phyloP scores from a whole-genome alignment of 345 rosid genomes.

The Moricandia moricandioides region DNA sequence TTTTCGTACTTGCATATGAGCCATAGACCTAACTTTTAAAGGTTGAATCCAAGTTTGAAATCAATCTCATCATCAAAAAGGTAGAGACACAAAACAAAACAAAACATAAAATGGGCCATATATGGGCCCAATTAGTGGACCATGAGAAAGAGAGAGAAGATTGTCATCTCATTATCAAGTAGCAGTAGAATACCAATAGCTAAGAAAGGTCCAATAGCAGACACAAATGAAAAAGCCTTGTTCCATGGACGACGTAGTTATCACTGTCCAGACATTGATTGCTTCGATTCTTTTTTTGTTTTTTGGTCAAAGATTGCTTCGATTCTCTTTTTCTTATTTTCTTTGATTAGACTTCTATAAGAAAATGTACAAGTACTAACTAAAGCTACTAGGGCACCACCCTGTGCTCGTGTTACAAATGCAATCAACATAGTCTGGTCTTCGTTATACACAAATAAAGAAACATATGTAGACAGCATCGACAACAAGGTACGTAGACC shows the following conservation, averaged over 20 bases:
- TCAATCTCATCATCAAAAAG: conserved; percentile 9
- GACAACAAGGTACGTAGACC: background rate
- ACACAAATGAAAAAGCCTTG: conserved; percentile 36
- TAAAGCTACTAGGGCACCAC: conserved; percentile 3
- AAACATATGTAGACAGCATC: background rate
- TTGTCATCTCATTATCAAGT: conserved; percentile 21
- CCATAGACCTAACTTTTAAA: background rate
- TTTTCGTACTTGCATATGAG: conserved; percentile 12
- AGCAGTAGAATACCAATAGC: conserved; percentile 18
- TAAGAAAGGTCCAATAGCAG: conserved; percentile 14
- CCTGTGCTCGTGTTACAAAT: conserved; percentile 4
- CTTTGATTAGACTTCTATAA: conserved; percentile 10
- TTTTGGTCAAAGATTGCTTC: too few species aligned
- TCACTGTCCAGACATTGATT: conserved; percentile 1
- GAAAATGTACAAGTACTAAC: background rate
- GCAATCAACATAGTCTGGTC: background rate
- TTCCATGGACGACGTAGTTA: conserved; percentile 26
- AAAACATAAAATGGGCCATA: background rate
- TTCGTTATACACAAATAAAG: background rate
- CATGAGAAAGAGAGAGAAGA: conserved; percentile 3
- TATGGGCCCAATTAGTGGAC: conserved; percentile 4
- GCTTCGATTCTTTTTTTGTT: background rate
- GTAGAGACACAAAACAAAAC: background rate
- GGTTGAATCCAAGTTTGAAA: conserved; percentile 6
- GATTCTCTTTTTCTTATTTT: background rate